Evolutionary conservation across 2,329 filamentous ascomycete genomes (phyloP).

Genomic region (Blastomyces parvus): DNA sequence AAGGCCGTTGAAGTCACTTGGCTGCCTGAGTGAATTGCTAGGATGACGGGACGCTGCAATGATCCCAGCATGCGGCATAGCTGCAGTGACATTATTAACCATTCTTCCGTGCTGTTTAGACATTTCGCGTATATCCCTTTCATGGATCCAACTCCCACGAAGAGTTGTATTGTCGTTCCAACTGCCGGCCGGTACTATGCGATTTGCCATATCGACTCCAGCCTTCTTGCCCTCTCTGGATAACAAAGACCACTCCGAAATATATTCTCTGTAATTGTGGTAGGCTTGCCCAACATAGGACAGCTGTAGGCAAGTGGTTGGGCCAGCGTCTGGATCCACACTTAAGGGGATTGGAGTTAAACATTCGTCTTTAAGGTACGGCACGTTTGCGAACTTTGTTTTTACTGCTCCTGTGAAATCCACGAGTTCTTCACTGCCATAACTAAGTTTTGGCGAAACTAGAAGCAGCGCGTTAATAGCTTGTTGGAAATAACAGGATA

Average conservation of each 20-base stretch:
- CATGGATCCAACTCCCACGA: conserved; percentile 58
- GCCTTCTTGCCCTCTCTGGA: conserved; percentile 37
- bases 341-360: conserved; percentile 47
- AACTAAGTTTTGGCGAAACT: conserved; percentile 62
- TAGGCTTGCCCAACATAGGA: conserved; percentile 59
- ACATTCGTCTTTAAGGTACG: conserved; percentile 49
- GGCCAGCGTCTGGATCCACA: conserved; percentile 34
- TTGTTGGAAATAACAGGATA: not conserved
- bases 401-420: conserved; percentile 49
- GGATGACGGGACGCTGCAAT: conserved; percentile 53
- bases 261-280: conserved; percentile 58
- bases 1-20: conserved; percentile 52
- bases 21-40: conserved; percentile 60
- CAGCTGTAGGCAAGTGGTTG: conserved; percentile 56
- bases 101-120: conserved; percentile 46
- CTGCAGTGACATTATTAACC: conserved; percentile 67
- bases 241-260: conserved; percentile 46
- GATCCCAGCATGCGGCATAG: conserved; percentile 65
- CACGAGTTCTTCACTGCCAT: conserved; percentile 43
- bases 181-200: conserved; percentile 54
- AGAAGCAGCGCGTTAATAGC: conserved; percentile 3
- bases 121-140: conserved; percentile 43
- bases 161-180: conserved; percentile 66
- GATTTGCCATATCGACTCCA: conserved; percentile 33
- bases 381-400: conserved; percentile 54